Conservation (phyloP, 2,329 filamentous ascomycete species). For the Pyricularia sp. region DNA sequence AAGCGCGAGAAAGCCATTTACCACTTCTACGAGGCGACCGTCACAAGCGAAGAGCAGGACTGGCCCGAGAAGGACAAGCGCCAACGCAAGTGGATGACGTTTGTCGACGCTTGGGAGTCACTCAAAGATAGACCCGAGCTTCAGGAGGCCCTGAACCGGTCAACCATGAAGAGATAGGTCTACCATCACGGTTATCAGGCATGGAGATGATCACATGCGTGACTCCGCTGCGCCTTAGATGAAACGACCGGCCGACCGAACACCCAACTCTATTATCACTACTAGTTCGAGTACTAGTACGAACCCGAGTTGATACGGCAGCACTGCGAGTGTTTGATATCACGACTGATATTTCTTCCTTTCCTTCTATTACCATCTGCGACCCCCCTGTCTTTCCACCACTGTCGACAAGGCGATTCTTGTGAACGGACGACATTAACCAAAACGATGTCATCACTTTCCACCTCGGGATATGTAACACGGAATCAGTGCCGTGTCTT, state of each 20-base stretch:
- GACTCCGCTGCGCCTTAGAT: not conserved
- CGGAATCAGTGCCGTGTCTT: not conserved
- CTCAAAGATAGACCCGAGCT: constrained; percentile 77
- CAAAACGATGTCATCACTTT: not conserved
- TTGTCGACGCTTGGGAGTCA: constrained; percentile 68
- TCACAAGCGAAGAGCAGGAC: constrained; percentile 71
- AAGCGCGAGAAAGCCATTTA: constrained; percentile 55
- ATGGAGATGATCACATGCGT: not conserved
- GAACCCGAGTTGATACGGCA: not conserved
- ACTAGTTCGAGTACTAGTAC: not conserved
- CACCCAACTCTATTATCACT: not conserved
- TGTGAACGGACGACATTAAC: not conserved
- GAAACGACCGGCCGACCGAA: not conserved
- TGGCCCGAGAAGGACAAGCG: constrained; percentile 96
- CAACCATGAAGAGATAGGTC: constrained; percentile 51
- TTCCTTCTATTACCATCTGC: not conserved
- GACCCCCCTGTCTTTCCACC: not conserved
- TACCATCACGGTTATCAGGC: not conserved
- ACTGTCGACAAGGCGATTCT: not conserved
- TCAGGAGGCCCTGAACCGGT: constrained; percentile 75
- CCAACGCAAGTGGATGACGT: constrained; percentile 82
- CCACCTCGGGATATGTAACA: not conserved
- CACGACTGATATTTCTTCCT: not conserved
- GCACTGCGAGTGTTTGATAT: not conserved
- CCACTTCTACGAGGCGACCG: constrained; percentile 80